Conservation (phyloP, 2,329 filamentous ascomycete species). For the Paecilomyces sp. region DNA sequence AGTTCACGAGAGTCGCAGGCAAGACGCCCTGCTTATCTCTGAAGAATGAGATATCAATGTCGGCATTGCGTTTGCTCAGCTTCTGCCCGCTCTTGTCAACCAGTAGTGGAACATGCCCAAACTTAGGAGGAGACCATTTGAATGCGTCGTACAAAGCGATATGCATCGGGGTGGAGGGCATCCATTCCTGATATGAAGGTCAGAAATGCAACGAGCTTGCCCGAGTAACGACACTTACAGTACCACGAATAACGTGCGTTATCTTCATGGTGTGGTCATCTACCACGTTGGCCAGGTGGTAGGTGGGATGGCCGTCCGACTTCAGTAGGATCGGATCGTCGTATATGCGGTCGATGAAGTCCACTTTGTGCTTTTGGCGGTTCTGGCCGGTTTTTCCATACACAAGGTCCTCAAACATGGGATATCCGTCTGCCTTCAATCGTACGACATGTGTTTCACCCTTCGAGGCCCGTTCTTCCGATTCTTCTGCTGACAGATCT, state of each 20-base stretch:
- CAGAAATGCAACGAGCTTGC: neutral
- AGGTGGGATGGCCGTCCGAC: constrained; percentile 85
- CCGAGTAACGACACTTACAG: constrained; percentile 42
- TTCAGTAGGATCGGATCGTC: constrained; percentile 90
- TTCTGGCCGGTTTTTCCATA: constrained; percentile 57
- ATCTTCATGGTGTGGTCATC: constrained; percentile 95
- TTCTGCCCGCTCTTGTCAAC: constrained; percentile 64
- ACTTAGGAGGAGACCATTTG: constrained; percentile 64
- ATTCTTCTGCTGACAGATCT: constrained; percentile 58
- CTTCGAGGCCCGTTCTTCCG: constrained; percentile 59
- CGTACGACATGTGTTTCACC: constrained; percentile 72
- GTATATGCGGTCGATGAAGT: constrained; percentile 43
- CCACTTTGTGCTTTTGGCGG: constrained; percentile 43
- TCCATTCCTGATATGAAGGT: constrained; percentile 67
- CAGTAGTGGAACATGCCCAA: constrained; percentile 73
- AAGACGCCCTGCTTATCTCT: constrained; percentile 52
- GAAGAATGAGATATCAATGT: constrained; percentile 54
- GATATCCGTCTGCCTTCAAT: constrained; percentile 60
- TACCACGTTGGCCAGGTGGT: constrained; percentile 94
- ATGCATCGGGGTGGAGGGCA: constrained; percentile 82
- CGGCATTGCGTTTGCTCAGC: constrained; percentile 77
- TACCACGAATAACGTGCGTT: constrained; percentile 88
- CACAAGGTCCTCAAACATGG: constrained; percentile 67
- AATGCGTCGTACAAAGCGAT: constrained; percentile 69
- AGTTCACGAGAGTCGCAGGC: constrained; percentile 65